Base-by-base conservation (phyloP, 768 basidiomycete genomes). In the Tylopilus subfusipes region DNA sequence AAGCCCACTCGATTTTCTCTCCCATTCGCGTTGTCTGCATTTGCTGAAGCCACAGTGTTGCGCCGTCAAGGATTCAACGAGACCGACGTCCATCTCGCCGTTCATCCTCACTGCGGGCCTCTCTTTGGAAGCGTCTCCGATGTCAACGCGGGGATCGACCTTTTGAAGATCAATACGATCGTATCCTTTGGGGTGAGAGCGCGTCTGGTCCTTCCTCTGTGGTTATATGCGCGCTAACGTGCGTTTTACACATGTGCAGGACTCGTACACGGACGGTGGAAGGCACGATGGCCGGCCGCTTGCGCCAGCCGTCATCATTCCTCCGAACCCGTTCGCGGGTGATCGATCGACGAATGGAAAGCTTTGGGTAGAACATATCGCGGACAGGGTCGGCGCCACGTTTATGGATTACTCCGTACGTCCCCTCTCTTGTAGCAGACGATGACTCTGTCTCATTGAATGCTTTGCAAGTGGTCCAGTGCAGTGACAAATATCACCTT, bases 331-430 rank as follows among this genome's bases (percentile, higher is more conserved):
- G 0, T 68, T 68, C 22, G 81, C 81, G 8, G 82, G 81, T 0
- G 79, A 77, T 19, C 72, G 82, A 18, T 72, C 73, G 8, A 79
- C 77, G 19, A 80, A 83, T 56, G 82, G 82, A 10, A 66, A 64
- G 25, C 59, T 81, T 22, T 83, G 82, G 81, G 66, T 76, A 8
- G 79, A 82, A 55, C 52, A 76, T 46, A 65, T 82, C 3, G 78
- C 80, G 0, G 63, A 68, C 25, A 65, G 59, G 24, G 62, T 72
- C 22, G 65, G 71, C 10, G 78, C 79, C 4, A 72, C 58, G 1
- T 55, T 82, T 30, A 77, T 74, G 64, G 79, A 80, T 60, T 83
- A 80, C 36, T 79, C 82, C 8, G 82, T 81, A 53, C 18, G 76
- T 58, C 31, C 11, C 52, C 18, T 36, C 3, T 11, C 9, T 16